phyloP scores from a whole-genome alignment of 148 eudicot species.

The Silene conica region DNA sequence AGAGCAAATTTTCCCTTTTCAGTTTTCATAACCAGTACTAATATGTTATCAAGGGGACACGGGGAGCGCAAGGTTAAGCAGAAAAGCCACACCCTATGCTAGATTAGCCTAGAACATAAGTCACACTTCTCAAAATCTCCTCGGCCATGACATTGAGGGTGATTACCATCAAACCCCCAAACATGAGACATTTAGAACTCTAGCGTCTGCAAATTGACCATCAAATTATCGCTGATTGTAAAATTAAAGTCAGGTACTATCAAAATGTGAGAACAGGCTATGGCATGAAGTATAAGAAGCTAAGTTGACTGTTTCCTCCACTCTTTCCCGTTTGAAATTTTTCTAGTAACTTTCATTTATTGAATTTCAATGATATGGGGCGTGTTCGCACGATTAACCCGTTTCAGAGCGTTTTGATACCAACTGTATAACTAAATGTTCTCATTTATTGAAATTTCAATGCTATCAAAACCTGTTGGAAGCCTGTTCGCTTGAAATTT shows the following conservation, averaged over 20 bases:
- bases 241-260: slow-evolving; percentile 26
- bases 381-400: no score
- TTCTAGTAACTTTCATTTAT: no score
- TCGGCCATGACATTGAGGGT: not conserved
- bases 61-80: not conserved
- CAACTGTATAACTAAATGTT: no score
- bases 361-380: no score
- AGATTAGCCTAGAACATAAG: not conserved
- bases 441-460: no score
- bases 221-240: not conserved
- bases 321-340: slow-evolving; percentile 63
- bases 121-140: not conserved
- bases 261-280: slow-evolving; percentile 65
- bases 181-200: not conserved
- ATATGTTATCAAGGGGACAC: not conserved
- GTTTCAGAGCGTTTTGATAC: no score
- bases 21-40: not conserved
- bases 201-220: not conserved
- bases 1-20: not conserved
- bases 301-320: slow-evolving; percentile 49
- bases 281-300: slow-evolving; percentile 49
- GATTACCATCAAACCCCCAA: not conserved
- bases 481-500: no score
- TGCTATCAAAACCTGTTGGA: no score
- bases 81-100: not conserved